Conservation (phyloP, 305 asterid genomes). For the Plantago lanceolata region DNA sequence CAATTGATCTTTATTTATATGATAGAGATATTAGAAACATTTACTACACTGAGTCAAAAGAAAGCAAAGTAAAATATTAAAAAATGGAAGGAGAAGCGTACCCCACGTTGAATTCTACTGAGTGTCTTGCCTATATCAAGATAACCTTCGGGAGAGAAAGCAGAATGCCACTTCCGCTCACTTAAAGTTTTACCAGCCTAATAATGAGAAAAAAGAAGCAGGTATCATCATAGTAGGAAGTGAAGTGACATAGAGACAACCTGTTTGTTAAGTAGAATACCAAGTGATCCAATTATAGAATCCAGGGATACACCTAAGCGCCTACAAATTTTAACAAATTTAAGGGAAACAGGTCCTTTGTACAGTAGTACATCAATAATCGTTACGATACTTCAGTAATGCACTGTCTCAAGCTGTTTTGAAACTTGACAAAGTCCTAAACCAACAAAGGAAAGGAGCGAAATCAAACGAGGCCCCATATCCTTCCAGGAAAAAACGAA, state of each 20-base stretch:
- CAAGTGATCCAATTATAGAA: background rate
- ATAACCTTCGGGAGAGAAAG: conserved; percentile 65
- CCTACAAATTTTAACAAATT: background rate
- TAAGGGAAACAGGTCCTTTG: background rate
- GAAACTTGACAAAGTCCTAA: too few species aligned
- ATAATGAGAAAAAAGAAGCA: conserved; percentile 25
- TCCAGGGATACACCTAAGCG: background rate
- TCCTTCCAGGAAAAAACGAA: background rate
- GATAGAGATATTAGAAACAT: too few species aligned
- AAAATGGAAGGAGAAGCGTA: conserved; percentile 34
- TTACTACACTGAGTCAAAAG: too few species aligned
- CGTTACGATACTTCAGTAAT: background rate
- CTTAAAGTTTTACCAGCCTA: conserved; percentile 87
- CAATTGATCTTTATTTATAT: too few species aligned
- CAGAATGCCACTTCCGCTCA: conserved; percentile 71
- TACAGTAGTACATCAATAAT: too few species aligned
- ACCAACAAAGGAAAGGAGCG: background rate
- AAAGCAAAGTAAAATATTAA: conserved; percentile 11
- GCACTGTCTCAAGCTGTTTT: background rate
- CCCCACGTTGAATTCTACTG: conserved; percentile 80
- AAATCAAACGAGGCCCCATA: background rate
- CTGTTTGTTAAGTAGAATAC: background rate
- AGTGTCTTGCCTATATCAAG: conserved; percentile 84
- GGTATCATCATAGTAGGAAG: conserved; percentile 4
- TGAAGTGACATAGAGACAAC: background rate